Evolutionary conservation across 805 yeast genomes (phyloP), one percentile per base, ranked within the genome.

Genomic region (Ogataea haglerorum): DNA sequence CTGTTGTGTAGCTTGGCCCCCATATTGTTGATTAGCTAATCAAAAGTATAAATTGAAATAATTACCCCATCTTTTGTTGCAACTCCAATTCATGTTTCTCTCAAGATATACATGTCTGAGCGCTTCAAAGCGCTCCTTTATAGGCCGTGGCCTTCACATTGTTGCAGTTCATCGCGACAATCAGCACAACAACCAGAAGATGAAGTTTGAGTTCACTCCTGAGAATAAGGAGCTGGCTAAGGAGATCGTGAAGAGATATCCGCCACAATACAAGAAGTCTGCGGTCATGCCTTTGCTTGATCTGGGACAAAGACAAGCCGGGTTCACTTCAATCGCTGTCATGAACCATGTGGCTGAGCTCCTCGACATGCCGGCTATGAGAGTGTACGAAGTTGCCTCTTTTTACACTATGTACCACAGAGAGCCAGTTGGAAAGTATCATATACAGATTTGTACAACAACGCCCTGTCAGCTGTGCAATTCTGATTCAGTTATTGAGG

Each of bases 321-420:
- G 95, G 0, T 86, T 82, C 70, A 83, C 93, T 30, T 85, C 95
- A 29, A 83, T 86, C 53, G 73, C 87, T 24, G 93, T 85, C 48
- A 86, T 86, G 95, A 85, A 86, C 69, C 83, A 87, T 60, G 95
- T 86, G 36, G 95, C 95, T 39, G 78, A 82, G 63, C 56, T 82
- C 57, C 72, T 85, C 55, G 91, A 85, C 56, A 83, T 87, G 81
- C 95, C 95, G 22, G 95, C 95, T 45, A 86, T 86, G 95, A 78
- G 95, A 67, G 95, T 86, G 22, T 86, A 86, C 64, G 95, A 86
- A 63, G 95, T 86, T 49, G 95, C 95, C 23, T 84, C 95, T 30
- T 86, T 86, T 69, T 86, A 86, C 68, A 86, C 95, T 53, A 87
- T 86, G 95, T 86, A 81, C 70, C 84, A 84, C 68, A 78, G 93